Evolutionary conservation across 2,329 filamentous ascomycete genomes (phyloP).

Genomic region (Beauveria pseudobassiana): DNA sequence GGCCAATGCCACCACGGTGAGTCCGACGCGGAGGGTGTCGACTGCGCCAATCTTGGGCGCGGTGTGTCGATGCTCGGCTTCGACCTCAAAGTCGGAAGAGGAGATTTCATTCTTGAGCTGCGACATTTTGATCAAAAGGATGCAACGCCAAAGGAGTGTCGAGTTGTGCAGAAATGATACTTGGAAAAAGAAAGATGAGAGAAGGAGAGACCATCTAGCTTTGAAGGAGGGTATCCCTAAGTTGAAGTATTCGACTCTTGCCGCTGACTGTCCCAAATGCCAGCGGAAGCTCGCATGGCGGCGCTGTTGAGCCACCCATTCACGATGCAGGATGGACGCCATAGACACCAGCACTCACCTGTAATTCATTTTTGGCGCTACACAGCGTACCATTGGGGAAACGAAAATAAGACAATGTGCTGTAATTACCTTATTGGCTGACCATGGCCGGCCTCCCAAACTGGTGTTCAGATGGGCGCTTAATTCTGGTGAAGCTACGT

Average conservation of each 20-base stretch:
- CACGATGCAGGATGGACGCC: neutral
- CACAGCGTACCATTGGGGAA: neutral
- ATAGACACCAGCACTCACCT: neutral
- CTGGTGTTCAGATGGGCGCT: slow-evolving; percentile 1
- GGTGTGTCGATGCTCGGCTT: slow-evolving; percentile 29
- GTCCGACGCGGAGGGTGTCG: slow-evolving; percentile 37
- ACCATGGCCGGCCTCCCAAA: neutral
- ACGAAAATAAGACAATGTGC: neutral
- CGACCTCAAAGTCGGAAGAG: slow-evolving; percentile 42
- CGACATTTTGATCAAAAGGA: slow-evolving; percentile 21
- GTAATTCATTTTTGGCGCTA: neutral
- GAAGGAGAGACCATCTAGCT: neutral
- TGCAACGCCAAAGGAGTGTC: neutral
- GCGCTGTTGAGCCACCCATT: neutral
- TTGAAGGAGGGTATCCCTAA: neutral
- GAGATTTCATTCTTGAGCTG: slow-evolving; percentile 33
- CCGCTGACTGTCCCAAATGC: neutral
- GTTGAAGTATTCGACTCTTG: slow-evolving; percentile 7
- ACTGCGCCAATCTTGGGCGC: slow-evolving; percentile 32
- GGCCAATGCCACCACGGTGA: slow-evolving; percentile 43
- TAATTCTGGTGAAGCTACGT: neutral
- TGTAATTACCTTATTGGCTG: neutral
- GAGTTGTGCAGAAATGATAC: neutral
- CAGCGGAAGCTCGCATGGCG: neutral
- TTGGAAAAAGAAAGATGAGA: neutral